These are phyloP conservation scores for Elongisporangium anandrum DNA, from an alignment of 352 stramenopile species.

Conservation along the genomic window DNA sequence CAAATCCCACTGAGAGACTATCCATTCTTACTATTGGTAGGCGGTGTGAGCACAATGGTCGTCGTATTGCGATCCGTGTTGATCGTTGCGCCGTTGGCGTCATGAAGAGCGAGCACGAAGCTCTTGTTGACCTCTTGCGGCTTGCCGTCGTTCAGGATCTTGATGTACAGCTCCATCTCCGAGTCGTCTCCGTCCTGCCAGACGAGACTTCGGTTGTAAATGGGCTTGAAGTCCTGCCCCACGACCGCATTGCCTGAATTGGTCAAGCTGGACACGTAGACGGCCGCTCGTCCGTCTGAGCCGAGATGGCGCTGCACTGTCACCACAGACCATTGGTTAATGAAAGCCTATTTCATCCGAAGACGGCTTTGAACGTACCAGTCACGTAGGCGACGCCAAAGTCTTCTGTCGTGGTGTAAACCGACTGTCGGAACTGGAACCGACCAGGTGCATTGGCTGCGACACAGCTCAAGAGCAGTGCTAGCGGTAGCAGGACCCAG, in stretches of 20 bases:
- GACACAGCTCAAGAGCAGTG: not conserved
- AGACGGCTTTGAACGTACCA: constrained; percentile 8
- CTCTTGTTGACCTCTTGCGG: constrained; percentile 45
- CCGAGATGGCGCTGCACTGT: constrained; percentile 63
- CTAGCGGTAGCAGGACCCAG: too few species aligned
- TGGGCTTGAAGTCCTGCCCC: constrained; percentile 41
- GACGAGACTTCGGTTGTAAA: constrained; percentile 70
- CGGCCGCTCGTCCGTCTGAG: constrained; percentile 47
- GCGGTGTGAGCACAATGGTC: constrained; percentile 37
- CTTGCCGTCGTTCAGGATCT: constrained; percentile 50
- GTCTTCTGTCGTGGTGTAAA: constrained; percentile 53
- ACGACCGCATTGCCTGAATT: constrained; percentile 40
- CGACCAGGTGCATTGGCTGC: constrained; percentile 21
- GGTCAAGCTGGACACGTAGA: constrained; percentile 53
- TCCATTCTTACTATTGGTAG: constrained; percentile 41
- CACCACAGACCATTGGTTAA: not conserved
- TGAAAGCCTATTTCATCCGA: not conserved
- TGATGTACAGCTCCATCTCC: constrained; percentile 63
- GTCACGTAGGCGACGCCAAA: constrained; percentile 64
- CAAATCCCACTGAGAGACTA: not conserved
- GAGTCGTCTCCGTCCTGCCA: constrained; percentile 71
- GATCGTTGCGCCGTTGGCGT: constrained; percentile 46
- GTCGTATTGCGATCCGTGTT: constrained; percentile 44
- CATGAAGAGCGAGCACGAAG: constrained; percentile 57
- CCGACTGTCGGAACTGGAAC: constrained; percentile 54